These are phyloP conservation scores for Aspergillus terreus DNA, from an alignment of 2,329 filamentous ascomycete species.

Conservation along the genomic window DNA sequence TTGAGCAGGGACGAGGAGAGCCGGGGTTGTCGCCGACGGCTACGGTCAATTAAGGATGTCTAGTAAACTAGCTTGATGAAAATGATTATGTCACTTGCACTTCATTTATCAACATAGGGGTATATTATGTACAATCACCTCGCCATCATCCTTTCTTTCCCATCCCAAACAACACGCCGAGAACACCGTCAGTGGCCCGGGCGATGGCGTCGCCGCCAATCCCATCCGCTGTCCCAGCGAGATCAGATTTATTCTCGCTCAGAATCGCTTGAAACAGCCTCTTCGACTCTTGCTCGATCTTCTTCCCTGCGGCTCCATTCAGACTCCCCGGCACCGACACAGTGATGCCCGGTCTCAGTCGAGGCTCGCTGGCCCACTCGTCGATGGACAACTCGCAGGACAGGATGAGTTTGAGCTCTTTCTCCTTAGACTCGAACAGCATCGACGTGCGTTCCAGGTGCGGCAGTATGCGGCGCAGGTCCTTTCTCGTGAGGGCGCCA, in stretches of 20 bases:
- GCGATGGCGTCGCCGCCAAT: constrained; percentile 27
- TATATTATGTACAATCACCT: not conserved
- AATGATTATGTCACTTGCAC: not conserved
- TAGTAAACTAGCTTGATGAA: too few species aligned
- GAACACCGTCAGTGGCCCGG: constrained; percentile 33
- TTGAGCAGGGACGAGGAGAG: not conserved
- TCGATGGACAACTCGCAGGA: constrained; percentile 34
- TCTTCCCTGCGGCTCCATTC: constrained; percentile 15
- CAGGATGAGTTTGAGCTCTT: constrained; percentile 23
- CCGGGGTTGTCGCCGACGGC: not conserved
- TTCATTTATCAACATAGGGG: not conserved
- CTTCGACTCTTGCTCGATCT: constrained; percentile 36
- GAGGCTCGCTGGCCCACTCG: constrained; percentile 39
- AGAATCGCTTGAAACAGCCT: constrained; percentile 36
- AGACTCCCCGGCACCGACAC: constrained; percentile 20
- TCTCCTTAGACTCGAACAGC: constrained; percentile 23
- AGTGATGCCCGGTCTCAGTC: constrained; percentile 34
- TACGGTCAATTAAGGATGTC: too few species aligned
- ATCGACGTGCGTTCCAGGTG: constrained; percentile 37
- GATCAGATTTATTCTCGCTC: constrained; percentile 13
- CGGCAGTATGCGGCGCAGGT: constrained; percentile 28
- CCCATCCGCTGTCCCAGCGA: constrained; percentile 7
- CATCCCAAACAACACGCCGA: constrained; percentile 28
- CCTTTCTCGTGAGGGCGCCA: constrained; percentile 17
- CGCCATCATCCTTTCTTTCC: not conserved